Evolutionary conservation across 768 basidiomycete genomes (phyloP), one percentile per base, ranked within the genome.

Genomic region (Brasilioporus rufonigricans): DNA sequence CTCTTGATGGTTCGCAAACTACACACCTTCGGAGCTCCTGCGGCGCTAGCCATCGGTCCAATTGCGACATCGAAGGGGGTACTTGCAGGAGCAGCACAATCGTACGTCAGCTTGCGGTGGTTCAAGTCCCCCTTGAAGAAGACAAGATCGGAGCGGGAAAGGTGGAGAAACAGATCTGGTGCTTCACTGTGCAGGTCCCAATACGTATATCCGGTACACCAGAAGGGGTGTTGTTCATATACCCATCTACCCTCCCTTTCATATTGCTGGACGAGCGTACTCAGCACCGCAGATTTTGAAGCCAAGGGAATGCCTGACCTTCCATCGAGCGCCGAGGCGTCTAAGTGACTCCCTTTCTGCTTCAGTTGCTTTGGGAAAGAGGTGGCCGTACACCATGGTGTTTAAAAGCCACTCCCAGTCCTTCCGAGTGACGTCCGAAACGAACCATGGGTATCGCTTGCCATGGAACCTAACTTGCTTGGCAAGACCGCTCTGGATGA

Each of bases 171-270:
- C 47, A 97, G 74, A 78, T 93, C 92, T 3, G 91, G 92, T 0
- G 90, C 90, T 70, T 93, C 91, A 56, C 78, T 77, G 59, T 86
- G 87, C 44, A 92, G 70, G 50, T 92, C 89, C 91, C 91, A 93
- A 77, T 85, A 96, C 38, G 93, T 95, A 75, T 91, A 95, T 7
- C 93, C 94, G n/a, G 92, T 91, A 70, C 91, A 93, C 91, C 91
- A 93, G 79, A 91, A 93, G 11, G 91, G 88, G 62, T 94, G 92
- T 64, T 93, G 89, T 71, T 97, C 93, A 69, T 95, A 96, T 31
- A 92, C 83, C 91, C 92, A 96, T 75, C 83, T 91, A 35, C 92
- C 91, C 67, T 96, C 87, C 67, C 81, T 87, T 72, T 92, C 92
- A 67, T 97, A 97, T 84, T 93, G 81, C 89, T 91, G 32, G 44